Percentiles rank a stretch among this genome's conserved stretches.
These are phyloP conservation scores for Acanthamoeba lenticulata DNA, from an alignment of 208 protist species.

Conservation along the genomic window DNA sequence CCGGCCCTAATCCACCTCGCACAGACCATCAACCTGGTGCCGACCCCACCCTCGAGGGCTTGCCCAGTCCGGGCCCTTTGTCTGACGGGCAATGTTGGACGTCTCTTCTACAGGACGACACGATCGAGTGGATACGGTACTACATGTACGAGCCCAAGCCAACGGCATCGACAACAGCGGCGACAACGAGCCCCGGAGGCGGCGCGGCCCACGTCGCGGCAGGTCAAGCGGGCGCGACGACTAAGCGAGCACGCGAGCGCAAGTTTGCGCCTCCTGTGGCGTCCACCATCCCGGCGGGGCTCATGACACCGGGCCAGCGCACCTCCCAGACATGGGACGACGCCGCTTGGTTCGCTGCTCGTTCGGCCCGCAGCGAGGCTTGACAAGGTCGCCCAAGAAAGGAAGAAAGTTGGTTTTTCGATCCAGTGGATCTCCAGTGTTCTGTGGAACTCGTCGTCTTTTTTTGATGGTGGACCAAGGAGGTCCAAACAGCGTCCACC, in stretches of 20 bases:
- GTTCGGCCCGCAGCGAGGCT: neutral
- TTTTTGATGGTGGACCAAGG: too few relatives aligned
- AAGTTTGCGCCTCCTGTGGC: neutral
- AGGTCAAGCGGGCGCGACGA: neutral
- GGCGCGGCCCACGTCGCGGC: neutral
- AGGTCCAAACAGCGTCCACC: too few relatives aligned
- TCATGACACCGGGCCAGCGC: neutral
- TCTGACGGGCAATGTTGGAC: neutral
- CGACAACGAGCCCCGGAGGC: neutral
- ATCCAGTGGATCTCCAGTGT: too few relatives aligned
- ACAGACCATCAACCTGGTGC: conserved; percentile 38
- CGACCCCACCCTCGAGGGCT: neutral
- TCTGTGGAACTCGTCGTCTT: too few relatives aligned
- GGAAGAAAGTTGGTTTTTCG: too few relatives aligned
- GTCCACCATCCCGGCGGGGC: neutral
- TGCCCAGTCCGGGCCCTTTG: neutral
- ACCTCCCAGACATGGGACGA: conserved; percentile 25
- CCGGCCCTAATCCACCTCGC: conserved; percentile 1
- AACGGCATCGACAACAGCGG: neutral
- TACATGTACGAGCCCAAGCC: neutral
- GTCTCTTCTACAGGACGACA: neutral
- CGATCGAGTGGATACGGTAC: conserved; percentile 32
- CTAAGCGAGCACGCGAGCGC: neutral
- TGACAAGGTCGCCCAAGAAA: too few relatives aligned
- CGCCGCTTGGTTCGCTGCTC: conserved; percentile 32